Evolutionary conservation across 1,284 basidiomycete species (phyloP).

Genomic region (Coniferiporia weirii): DNA sequence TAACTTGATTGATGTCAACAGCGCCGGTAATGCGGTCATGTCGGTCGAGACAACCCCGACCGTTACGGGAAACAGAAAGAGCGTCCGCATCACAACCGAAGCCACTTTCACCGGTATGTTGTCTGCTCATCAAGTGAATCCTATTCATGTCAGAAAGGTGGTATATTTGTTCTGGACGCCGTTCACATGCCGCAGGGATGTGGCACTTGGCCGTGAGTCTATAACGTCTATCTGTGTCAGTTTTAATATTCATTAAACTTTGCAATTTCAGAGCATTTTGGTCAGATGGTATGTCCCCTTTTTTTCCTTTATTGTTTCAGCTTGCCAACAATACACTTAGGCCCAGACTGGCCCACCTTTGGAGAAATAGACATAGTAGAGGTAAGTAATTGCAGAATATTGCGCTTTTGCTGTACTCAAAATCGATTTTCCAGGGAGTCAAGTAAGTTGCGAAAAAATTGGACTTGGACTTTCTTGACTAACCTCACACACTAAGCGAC

Average conservation of each 20-base stretch:
- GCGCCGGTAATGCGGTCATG: conserved; percentile 73
- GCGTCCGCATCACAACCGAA: conserved; percentile 71
- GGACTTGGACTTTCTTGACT: background rate
- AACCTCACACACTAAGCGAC: conserved; percentile 49
- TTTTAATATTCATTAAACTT: background rate
- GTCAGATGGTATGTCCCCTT: conserved; percentile 35
- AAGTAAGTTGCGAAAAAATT: background rate
- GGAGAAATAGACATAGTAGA: conserved; percentile 90
- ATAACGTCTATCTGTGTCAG: background rate
- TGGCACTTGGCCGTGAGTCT: conserved; percentile 70
- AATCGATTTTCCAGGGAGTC: background rate
- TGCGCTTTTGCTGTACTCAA: background rate
- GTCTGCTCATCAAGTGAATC: background rate
- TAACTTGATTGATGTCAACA: conserved; percentile 56
- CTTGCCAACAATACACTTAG: conserved; percentile 24
- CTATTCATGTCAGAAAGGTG: conserved; percentile 34
- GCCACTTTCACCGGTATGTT: conserved; percentile 41
- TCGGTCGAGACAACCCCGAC: conserved; percentile 74
- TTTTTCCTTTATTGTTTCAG: conserved; percentile 4
- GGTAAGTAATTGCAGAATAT: conserved; percentile 25
- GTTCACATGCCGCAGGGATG: conserved; percentile 91
- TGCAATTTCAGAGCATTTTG: conserved; percentile 37
- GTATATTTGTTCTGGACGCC: conserved; percentile 75
- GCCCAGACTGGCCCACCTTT: conserved; percentile 66
- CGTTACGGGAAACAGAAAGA: conserved; percentile 61